These are phyloP conservation scores for Rhodotorula sp. DNA, from an alignment of 1,284 basidiomycete genomes.

Conservation along the genomic window DNA sequence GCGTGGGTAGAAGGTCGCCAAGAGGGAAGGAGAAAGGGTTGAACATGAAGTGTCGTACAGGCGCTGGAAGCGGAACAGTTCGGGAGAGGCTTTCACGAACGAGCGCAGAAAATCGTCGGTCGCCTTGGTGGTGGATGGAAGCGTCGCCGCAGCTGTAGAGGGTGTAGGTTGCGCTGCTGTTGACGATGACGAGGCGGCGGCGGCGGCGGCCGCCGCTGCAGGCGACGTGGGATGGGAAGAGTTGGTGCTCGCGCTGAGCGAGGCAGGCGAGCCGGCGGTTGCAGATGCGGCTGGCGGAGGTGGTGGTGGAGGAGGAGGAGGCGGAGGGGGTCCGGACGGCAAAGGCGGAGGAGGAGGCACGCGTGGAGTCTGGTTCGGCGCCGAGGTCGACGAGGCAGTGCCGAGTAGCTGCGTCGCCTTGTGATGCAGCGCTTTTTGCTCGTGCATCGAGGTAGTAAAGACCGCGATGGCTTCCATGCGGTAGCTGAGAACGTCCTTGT, in stretches of 20 bases:
- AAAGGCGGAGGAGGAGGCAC: conserved; percentile 1
- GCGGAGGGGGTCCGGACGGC: not conserved
- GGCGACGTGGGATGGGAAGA: conserved; percentile 5
- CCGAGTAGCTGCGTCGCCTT: conserved; percentile 21
- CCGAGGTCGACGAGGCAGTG: not conserved
- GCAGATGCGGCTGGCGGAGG: not conserved
- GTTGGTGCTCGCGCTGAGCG: conserved; percentile 5
- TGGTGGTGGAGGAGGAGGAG: conserved; percentile 1
- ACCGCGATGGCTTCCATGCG: conserved; percentile 36
- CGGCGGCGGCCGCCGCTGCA: not conserved
- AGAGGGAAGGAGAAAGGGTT: conserved; percentile 1
- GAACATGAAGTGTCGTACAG: conserved; percentile 28
- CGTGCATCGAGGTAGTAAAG: conserved; percentile 33
- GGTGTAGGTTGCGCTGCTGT: conserved; percentile 1
- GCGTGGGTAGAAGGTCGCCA: conserved; percentile 5
- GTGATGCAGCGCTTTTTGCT: conserved; percentile 34
- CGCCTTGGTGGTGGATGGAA: not conserved
- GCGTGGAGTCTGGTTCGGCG: not conserved
- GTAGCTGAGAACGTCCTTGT: not conserved
- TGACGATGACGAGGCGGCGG: not conserved
- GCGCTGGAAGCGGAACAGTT: conserved; percentile 29
- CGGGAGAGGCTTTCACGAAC: conserved; percentile 28
- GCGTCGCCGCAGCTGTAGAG: not conserved
- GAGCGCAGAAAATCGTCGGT: conserved; percentile 21
- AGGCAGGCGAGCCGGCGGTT: conserved; percentile 1